Evolutionary conservation across 257 asterid species (phyloP).

Genomic region (Scutellaria minor): DNA sequence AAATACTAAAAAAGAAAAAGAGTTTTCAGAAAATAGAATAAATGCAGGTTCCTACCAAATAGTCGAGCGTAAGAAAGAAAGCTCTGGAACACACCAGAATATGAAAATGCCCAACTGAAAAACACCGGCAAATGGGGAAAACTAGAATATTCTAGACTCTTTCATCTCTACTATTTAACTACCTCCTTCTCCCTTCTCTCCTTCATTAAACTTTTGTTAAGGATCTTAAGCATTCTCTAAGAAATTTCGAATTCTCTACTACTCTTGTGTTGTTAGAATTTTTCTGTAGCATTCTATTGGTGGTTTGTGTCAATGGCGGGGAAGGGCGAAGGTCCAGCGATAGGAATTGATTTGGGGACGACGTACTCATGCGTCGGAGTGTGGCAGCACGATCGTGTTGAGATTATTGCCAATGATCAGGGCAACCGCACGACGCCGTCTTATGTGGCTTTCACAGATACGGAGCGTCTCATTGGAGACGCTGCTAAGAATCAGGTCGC

Average conservation of each 20-base stretch:
- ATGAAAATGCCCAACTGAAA: background rate
- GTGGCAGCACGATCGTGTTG: conserved; percentile 38
- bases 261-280: background rate
- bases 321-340: conserved; percentile 38
- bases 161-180: conserved; percentile 7
- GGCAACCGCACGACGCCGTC: conserved; percentile 41
- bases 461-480: conserved; percentile 40
- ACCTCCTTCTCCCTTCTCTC: background rate
- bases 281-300: background rate
- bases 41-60: no score
- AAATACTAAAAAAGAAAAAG: no score
- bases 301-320: conserved; percentile 27
- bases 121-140: no score
- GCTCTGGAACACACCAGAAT: conserved; percentile 18
- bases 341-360: conserved; percentile 39
- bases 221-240: background rate
- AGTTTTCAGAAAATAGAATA: no score
- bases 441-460: conserved; percentile 37
- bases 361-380: conserved; percentile 40
- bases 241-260: background rate
- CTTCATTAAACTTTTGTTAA: background rate
- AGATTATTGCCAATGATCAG: conserved; percentile 41
- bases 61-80: background rate
- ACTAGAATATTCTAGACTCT: background rate
- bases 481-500: conserved; percentile 43